Conservation (phyloP, 192 early-diverging fungal genomes). For the Backusella tarrabulga region DNA sequence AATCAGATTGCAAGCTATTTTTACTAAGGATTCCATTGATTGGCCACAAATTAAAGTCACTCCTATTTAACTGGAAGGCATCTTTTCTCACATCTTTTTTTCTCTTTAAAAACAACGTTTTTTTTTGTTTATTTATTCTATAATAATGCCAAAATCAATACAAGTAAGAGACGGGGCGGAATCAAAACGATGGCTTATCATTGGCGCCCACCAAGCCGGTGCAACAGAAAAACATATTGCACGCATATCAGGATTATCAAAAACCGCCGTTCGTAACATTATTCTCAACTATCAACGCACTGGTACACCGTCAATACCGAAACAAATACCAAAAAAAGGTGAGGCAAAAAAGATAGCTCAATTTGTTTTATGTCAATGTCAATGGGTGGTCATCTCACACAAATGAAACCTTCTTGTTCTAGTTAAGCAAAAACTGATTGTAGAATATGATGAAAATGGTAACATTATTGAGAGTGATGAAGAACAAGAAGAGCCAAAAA, state of each 20-base stretch:
- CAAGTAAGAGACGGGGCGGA: constrained; percentile 7
- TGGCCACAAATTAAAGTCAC: too few relatives aligned
- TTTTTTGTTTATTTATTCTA: not conserved
- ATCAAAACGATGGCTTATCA: constrained; percentile 33
- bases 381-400: not conserved
- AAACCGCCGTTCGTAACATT: constrained; percentile 33
- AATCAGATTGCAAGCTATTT: too few relatives aligned
- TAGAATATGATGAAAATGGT: constrained; percentile 36
- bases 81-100: too few relatives aligned
- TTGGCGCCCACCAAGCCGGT: constrained; percentile 37
- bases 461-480: constrained; percentile 29
- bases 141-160: not conserved
- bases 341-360: not conserved
- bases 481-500: constrained; percentile 1
- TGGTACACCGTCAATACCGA: constrained; percentile 27
- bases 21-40: too few relatives aligned
- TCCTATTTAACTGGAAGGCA: too few relatives aligned
- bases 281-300: constrained; percentile 33
- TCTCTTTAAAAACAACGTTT: not conserved
- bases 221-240: constrained; percentile 30
- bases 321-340: constrained; percentile 22
- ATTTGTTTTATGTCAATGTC: not conserved
- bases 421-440: constrained; percentile 28
- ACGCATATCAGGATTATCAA: constrained; percentile 28
- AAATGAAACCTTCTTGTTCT: not conserved